These are phyloP conservation scores for Vitis cinerea DNA, from an alignment of 164 flowering plant genomes.

Conservation along the genomic window DNA sequence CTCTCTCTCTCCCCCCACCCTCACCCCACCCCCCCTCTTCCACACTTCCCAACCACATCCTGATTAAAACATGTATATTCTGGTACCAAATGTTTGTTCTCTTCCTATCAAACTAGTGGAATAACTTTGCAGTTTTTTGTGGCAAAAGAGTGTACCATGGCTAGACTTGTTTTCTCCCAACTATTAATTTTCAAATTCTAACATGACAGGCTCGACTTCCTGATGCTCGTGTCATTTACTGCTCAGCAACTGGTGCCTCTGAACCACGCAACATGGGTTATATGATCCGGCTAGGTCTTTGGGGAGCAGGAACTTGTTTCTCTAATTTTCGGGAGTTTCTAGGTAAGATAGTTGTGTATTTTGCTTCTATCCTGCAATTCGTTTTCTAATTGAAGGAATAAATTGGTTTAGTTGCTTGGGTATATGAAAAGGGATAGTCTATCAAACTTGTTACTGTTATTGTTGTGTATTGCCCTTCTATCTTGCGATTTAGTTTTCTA, in stretches of 20 bases:
- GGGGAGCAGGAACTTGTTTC: slow-evolving; percentile 94
- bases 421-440: no score
- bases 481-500: no score
- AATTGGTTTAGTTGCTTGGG: no score
- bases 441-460: no score
- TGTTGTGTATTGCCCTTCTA: no score
- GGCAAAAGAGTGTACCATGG: not conserved
- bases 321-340: slow-evolving; percentile 67
- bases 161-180: not conserved
- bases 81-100: not conserved
- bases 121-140: not conserved
- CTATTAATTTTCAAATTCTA: slow-evolving; percentile 19
- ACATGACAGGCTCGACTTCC: slow-evolving; percentile 78
- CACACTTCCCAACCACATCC: not conserved
- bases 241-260: slow-evolving; percentile 99
- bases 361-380: no score
- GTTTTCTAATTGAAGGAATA: no score
- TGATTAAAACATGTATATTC: no score
- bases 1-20: no score
- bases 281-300: slow-evolving; percentile 98
- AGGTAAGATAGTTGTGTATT: slow-evolving; percentile 39
- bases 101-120: not conserved
- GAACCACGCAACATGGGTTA: slow-evolving; percentile 98
- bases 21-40: no score
- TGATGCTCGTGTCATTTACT: slow-evolving; percentile 91